Evolutionary conservation across 2,329 filamentous ascomycete species (phyloP).

Genomic region (Didymosphaeria variabile): DNA sequence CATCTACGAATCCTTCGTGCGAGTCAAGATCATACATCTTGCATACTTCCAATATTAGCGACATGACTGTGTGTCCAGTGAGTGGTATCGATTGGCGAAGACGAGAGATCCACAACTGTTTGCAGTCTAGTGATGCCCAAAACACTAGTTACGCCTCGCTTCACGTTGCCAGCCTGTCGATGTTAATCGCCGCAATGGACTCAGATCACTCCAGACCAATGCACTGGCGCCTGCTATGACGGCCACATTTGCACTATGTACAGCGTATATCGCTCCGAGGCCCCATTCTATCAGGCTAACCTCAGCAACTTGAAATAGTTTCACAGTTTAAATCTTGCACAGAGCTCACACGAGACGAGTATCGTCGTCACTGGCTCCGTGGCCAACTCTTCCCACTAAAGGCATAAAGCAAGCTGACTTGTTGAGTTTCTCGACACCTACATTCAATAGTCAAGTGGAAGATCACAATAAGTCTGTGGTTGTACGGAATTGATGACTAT

Average conservation of each 20-base stretch:
- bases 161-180: not conserved
- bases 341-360: not conserved
- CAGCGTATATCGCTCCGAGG: not conserved
- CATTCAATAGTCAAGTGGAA: not conserved
- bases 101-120: conserved; percentile 20
- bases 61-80: conserved; percentile 2
- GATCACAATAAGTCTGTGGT: not conserved
- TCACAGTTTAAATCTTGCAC: not conserved
- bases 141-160: conserved; percentile 23
- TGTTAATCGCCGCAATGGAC: conserved; percentile 7
- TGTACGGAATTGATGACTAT: not conserved
- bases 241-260: conserved; percentile 7
- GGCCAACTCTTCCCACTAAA: not conserved
- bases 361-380: not conserved
- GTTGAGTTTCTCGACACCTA: not conserved
- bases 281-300: not conserved
- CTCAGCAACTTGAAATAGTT: not conserved
- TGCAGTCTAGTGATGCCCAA: conserved; percentile 8
- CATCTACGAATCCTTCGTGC: conserved; percentile 9
- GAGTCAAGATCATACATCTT: conserved; percentile 8
- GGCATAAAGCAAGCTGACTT: not conserved
- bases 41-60: conserved; percentile 32
- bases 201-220: conserved; percentile 21
- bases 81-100: conserved; percentile 33
- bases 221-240: conserved; percentile 11